Percentiles rank a stretch among this genome's conserved stretches.
Evolutionary conservation across 2,329 filamentous ascomycete genomes (phyloP).

Genomic region (Sporothrix curviconia): DNA sequence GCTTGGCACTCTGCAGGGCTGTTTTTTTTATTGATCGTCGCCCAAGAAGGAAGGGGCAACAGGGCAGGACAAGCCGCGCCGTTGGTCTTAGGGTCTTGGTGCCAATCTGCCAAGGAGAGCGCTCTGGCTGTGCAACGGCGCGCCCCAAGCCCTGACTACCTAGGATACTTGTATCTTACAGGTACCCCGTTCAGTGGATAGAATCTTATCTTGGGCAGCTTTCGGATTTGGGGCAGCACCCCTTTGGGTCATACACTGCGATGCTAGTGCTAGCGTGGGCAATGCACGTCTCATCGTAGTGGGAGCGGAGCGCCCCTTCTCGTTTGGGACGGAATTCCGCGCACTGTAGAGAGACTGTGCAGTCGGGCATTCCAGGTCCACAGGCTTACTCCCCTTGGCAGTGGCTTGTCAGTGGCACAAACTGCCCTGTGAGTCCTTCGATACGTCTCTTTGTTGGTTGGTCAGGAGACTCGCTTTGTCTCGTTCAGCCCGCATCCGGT

Average conservation of each 20-base stretch:
- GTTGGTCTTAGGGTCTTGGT: not conserved
- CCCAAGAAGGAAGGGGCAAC: conserved; percentile 1
- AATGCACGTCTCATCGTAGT: not conserved
- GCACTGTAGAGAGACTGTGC: not conserved
- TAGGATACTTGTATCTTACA: not conserved
- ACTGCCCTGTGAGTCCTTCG: no score
- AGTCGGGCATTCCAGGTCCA: no score
- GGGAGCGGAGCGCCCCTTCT: not conserved
- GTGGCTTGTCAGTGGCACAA: no score
- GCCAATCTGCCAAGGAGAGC: not conserved
- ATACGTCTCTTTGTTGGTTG: no score
- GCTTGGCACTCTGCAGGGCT: not conserved
- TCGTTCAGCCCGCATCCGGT: no score
- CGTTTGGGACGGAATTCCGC: not conserved
- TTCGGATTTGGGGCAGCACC: not conserved
- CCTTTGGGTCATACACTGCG: not conserved
- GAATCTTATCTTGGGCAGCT: not conserved
- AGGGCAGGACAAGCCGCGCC: not conserved
- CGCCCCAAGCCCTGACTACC: no score
- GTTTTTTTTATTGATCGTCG: not conserved
- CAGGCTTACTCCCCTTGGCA: no score
- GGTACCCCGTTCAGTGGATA: not conserved
- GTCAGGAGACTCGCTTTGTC: no score
- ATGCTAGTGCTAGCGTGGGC: not conserved
- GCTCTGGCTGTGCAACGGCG: conserved; percentile 4